Percentiles rank a stretch among this genome's conserved stretches.
phyloP scores from a whole-genome alignment of 1,284 basidiomycete genomes.

The Meira nashicola region DNA sequence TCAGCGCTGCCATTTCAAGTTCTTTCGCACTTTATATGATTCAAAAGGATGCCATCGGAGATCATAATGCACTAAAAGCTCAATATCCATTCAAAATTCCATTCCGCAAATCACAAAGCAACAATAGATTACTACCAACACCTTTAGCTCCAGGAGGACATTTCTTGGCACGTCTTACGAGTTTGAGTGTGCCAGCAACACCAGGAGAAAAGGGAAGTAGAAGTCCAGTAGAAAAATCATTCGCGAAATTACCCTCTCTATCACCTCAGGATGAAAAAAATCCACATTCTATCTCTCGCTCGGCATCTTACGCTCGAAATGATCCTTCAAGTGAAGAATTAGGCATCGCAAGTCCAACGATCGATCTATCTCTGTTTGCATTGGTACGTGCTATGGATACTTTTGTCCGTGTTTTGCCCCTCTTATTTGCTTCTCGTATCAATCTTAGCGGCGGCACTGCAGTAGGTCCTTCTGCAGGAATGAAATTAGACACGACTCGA shows the following conservation, averaged over 20 bases:
- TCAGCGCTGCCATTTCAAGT: conserved; percentile 27
- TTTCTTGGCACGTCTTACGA: conserved; percentile 35
- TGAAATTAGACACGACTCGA: background rate
- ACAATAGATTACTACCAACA: conserved; percentile 16
- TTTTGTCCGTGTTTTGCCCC: conserved; percentile 30
- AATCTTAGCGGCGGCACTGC: background rate
- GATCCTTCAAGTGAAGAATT: conserved; percentile 3
- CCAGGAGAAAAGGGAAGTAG: conserved; percentile 5
- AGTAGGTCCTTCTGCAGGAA: conserved; percentile 5
- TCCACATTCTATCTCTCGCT: background rate
- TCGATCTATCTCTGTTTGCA: conserved; percentile 54
- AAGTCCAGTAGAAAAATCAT: conserved; percentile 6
- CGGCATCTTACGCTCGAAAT: background rate
- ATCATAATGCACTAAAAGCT: conserved; percentile 2
- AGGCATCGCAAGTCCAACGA: conserved; percentile 44
- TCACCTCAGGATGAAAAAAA: conserved; percentile 1
- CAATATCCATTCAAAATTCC: conserved; percentile 1
- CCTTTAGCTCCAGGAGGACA: conserved; percentile 43
- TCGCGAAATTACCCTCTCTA: background rate
- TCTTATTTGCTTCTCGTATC: background rate
- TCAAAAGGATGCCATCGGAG: conserved; percentile 15
- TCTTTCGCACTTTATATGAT: conserved; percentile 29
- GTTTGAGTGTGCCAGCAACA: conserved; percentile 26
- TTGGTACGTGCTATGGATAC: conserved; percentile 53
- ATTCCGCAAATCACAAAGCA: background rate